Evolutionary conservation across 1,284 basidiomycete species (phyloP).

Genomic region (Ceratobasidium sp.): DNA sequence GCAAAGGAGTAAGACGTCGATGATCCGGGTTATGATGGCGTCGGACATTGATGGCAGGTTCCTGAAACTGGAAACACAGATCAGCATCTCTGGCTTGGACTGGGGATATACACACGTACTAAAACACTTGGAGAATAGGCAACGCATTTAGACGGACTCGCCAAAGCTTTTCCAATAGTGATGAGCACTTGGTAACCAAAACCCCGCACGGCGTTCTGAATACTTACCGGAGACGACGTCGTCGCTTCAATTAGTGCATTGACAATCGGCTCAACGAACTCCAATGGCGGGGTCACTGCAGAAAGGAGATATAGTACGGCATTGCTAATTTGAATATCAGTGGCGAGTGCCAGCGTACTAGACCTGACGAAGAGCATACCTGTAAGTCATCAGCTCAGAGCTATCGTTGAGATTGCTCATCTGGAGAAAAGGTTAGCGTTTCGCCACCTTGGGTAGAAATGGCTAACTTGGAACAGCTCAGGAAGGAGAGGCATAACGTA

Average conservation of each 20-base stretch:
- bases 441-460: not conserved
- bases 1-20: slow-evolving; percentile 83
- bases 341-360: slow-evolving; percentile 12
- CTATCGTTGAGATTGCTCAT: slow-evolving; percentile 84
- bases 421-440: slow-evolving; percentile 55
- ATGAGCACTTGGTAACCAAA: slow-evolving; percentile 20
- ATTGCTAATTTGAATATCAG: slow-evolving; percentile 63
- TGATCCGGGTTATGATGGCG: slow-evolving; percentile 68
- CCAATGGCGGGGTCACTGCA: slow-evolving; percentile 66
- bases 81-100: not conserved
- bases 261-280: slow-evolving; percentile 66
- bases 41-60: slow-evolving; percentile 80
- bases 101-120: slow-evolving; percentile 48
- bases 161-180: slow-evolving; percentile 65
- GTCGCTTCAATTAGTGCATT: slow-evolving; percentile 68
- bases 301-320: slow-evolving; percentile 78
- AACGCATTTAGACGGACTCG: slow-evolving; percentile 75
- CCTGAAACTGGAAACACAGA: slow-evolving; percentile 59
- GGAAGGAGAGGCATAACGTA: slow-evolving; percentile 79
- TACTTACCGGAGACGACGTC: slow-evolving; percentile 68
- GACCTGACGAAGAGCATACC: slow-evolving; percentile 36
- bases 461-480: slow-evolving; percentile 49
- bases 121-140: slow-evolving; percentile 80
- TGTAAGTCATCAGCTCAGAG: slow-evolving; percentile 59
- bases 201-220: slow-evolving; percentile 29